A percentile compares a stretch with the other conserved stretches of the same genome.
phyloP scores from a whole-genome alignment of 306 rosid genomes.

The Dalbergia oliveri region DNA sequence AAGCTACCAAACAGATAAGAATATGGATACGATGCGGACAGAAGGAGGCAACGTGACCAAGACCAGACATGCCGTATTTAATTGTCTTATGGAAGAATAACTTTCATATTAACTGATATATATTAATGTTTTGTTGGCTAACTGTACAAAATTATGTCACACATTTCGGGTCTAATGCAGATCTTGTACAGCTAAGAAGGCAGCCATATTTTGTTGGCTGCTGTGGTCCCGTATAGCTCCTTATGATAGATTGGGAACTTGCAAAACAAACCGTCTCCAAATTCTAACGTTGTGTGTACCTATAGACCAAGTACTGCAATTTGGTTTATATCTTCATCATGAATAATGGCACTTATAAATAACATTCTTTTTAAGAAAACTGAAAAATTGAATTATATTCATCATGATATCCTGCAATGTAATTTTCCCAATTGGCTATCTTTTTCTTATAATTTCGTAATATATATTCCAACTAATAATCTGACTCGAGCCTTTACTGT shows the following conservation, averaged over 20 bases:
- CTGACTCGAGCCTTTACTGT: too few species aligned
- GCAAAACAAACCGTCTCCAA: neutral
- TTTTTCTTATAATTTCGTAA: too few species aligned
- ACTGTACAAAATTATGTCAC: neutral
- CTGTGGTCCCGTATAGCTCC: neutral
- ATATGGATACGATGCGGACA: neutral
- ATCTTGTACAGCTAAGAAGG: neutral
- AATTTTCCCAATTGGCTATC: neutral
- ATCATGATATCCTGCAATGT: neutral
- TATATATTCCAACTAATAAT: too few species aligned
- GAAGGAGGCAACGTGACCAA: neutral
- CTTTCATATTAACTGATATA: neutral
- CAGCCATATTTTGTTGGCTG: neutral
- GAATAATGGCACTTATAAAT: neutral
- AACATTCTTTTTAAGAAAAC: neutral
- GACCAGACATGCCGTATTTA: neutral
- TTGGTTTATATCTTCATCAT: neutral
- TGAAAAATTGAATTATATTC: neutral
- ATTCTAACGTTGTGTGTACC: neutral
- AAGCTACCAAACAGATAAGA: slow-evolving; percentile 31
- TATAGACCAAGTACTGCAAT: neutral
- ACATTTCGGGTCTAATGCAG: neutral
- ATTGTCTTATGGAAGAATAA: slow-evolving; percentile 9
- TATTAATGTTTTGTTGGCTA: slow-evolving; percentile 3
- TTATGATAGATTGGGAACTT: neutral